Conservation (phyloP, 2,329 filamentous ascomycete species). For the Cyclaneusma minus region DNA sequence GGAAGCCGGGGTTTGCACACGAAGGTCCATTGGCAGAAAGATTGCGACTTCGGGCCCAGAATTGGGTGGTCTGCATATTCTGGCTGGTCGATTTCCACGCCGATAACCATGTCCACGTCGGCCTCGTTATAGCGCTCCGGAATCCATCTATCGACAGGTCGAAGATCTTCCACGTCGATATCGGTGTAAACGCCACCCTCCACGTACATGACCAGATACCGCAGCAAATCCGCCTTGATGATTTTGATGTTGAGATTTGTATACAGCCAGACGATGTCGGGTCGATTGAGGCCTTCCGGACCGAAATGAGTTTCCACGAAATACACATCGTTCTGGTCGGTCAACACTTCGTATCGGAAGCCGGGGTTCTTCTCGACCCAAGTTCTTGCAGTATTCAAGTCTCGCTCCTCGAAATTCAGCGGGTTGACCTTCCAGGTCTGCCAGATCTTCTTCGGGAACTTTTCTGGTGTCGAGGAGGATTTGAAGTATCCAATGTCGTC, state of each 20-base stretch:
- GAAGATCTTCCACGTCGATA: constrained; percentile 40
- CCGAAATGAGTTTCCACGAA: constrained; percentile 58
- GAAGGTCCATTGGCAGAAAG: constrained; percentile 65
- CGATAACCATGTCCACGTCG: constrained; percentile 58
- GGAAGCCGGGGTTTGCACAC: constrained; percentile 51
- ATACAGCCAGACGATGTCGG: constrained; percentile 49
- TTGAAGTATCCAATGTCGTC: too few relatives aligned
- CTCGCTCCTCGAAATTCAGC: constrained; percentile 47
- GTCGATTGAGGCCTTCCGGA: constrained; percentile 45
- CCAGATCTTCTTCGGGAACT: constrained; percentile 57
- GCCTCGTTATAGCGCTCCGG: constrained; percentile 43
- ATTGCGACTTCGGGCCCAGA: constrained; percentile 50
- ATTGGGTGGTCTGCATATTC: constrained; percentile 47
- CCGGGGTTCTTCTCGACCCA: constrained; percentile 53
- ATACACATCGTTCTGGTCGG: constrained; percentile 48
- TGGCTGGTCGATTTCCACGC: constrained; percentile 57
- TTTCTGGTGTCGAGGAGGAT: constrained; percentile 7
- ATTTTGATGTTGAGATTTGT: constrained; percentile 44
- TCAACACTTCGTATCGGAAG: constrained; percentile 32
- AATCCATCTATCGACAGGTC: constrained; percentile 39
- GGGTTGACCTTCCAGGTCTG: constrained; percentile 63
- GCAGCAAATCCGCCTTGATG: constrained; percentile 49
- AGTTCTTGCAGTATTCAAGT: constrained; percentile 41
- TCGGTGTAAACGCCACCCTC: constrained; percentile 41
- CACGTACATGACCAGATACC: constrained; percentile 52